Base-by-base conservation (phyloP, 768 basidiomycete species). In the Trametes punicea region DNA sequence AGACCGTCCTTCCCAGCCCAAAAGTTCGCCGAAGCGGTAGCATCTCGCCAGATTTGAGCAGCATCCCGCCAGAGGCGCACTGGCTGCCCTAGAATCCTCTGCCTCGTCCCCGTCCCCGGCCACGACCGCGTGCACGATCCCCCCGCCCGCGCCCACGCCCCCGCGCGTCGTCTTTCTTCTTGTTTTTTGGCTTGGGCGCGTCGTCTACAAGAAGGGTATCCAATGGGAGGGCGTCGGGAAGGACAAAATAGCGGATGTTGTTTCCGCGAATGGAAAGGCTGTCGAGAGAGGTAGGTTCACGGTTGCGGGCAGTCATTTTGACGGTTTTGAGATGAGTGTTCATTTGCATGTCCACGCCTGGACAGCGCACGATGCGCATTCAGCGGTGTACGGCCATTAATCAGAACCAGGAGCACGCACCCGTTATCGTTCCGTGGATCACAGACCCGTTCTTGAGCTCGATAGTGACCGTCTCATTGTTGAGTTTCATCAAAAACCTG, bases 301-400 rank as follows among this genome's bases (percentile, higher is more conserved):
- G 88, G 70, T 93, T 94, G 51, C 93, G 85, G 27, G 85, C 80
- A n/a, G 93, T 93, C 79, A 98, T 87, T 75, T 97, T 98, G 62
- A 99, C 91, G 45, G 93, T 92, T 78, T 99, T 99, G 49, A 99
- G 80, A 65, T 98, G 90, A 2, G 96, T 98, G 77, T 98, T 98
- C 96, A 99, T 99, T 68, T 96, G 93, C 81, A 96, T 94, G 74
- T 99, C 96, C 47, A 99, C 97, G 56, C 94, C 96, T 98, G 71
- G 6, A n/a, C 36, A 50, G 30, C 53, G 13, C 47, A 40, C 13
- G 1, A 16, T 16, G 15, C 13, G 15, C 13, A 8, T 10, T 36
- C 34, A 36, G 15, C n/a, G 31, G 7, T 16, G n/a, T 36, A 36
- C 34, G 34, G n/a, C 34, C 34, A 36, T 5, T 8, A 36, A 8